A percentile compares a stretch with the other conserved stretches of the same genome.
These are phyloP conservation scores for Malus sieversii DNA, from an alignment of 306 rosid species.

Conservation along the genomic window DNA sequence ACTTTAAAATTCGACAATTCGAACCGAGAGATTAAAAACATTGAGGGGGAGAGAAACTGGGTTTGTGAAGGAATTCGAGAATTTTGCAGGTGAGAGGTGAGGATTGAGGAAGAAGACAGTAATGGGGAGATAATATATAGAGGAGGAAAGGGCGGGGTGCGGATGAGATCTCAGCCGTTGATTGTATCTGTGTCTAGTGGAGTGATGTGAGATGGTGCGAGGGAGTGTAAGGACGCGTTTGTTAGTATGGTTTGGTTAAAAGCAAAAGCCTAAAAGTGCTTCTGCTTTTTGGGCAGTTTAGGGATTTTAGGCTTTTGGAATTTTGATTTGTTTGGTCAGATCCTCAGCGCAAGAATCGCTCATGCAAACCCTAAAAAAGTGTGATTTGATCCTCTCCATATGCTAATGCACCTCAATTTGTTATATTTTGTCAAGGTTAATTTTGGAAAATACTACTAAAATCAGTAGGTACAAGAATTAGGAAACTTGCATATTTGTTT, in stretches of 20 bases:
- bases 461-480: background rate
- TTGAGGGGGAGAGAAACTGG: background rate
- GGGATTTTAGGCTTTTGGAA: background rate
- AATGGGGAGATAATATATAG: slow-evolving; percentile 7
- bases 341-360: background rate
- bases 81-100: background rate
- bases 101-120: background rate
- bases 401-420: background rate
- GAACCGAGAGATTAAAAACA: background rate
- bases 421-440: background rate
- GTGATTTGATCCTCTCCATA: background rate
- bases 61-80: background rate
- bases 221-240: background rate
- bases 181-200: background rate
- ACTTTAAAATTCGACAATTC: background rate
- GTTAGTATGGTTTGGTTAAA: background rate
- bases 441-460: background rate
- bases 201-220: background rate
- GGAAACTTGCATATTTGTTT: background rate
- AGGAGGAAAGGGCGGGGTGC: background rate
- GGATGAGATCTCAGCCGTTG: slow-evolving; percentile 31
- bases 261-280: background rate
- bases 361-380: background rate
- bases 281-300: background rate
- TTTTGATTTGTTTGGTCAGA: background rate